Base-by-base conservation (phyloP, 768 basidiomycete genomes). In the Hygrocybe punicea region DNA sequence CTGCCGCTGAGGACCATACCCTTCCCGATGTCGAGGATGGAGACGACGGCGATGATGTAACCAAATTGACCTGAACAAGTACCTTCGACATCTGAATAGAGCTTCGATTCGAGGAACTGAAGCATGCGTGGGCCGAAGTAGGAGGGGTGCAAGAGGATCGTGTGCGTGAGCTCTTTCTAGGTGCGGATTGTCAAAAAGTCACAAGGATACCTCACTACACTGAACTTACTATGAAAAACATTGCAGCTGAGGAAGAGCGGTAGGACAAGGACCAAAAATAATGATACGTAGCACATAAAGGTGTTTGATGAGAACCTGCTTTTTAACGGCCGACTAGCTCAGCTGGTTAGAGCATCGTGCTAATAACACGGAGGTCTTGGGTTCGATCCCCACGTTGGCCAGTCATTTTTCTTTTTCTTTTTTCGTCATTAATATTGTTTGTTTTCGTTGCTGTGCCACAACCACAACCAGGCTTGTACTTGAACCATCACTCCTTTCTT, bases 51-150 rank as follows among this genome's bases (percentile, higher is more conserved):
- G 68, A 96, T 93, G 73, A 94, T 92, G 75, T 92, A 93, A 19
- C 97, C 97, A 63, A 94, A 91, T 66, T 91, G 86, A 35, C 97
- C 97, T 40, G 90, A 91, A 69, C 96, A 98, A 51, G 95, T 97
- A 24, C 97, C 97, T 69, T 99, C 96, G 59, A 98, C 95, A 69
- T 97, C 94, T 14, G 91, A 85, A 67, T 97, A 94, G 25, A 98
- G 83, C 71, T 97, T 96, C 53, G 86, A 87, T 71, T 93, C 87
- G 53, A 99, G 84, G 75, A 93, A 95, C 62, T 90, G 88, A 58
- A 92, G 84, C 85, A 98, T 94, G 61, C 91, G 88, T 9, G 96
- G 92, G 7, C 95, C 95, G 69, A 99, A 99, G 73, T 97, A 99
- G 16, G 96, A 98, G 23, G 97, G 97, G 69, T 98, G 96, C 23